A percentile compares a stretch with the other conserved stretches of the same genome.
These are phyloP conservation scores for Nakaseomyces sp. DNA, from an alignment of 1,139 yeast species.

Conservation along the genomic window DNA sequence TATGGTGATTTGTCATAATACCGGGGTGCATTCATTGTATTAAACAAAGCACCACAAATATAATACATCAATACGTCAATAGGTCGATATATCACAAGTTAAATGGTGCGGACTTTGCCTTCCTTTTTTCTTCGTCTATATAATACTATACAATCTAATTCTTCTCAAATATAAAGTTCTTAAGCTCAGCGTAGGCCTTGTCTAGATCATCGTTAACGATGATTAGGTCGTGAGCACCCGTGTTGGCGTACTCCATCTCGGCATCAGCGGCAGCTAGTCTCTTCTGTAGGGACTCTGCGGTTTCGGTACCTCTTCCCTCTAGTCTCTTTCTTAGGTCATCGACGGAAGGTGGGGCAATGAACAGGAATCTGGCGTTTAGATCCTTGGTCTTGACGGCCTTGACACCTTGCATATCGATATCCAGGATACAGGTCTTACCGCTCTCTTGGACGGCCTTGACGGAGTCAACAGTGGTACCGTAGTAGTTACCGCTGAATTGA, in stretches of 20 bases:
- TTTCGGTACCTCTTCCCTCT: conserved; percentile 88
- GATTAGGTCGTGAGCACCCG: conserved; percentile 85
- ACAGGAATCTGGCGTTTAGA: conserved; percentile 75
- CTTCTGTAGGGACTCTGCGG: conserved; percentile 71
- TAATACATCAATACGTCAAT: no score
- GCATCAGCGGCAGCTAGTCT: conserved; percentile 79
- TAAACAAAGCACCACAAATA: no score
- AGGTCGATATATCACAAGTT: no score
- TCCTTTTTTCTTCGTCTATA: no score
- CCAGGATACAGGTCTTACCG: conserved; percentile 76
- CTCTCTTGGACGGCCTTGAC: conserved; percentile 50
- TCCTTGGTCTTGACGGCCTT: conserved; percentile 67
- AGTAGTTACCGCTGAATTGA: conserved; percentile 92
- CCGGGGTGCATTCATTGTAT: no score
- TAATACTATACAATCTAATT: no score
- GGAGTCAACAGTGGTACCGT: conserved; percentile 84
- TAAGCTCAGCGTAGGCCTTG: conserved; percentile 73
- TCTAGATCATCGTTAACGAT: conserved; percentile 90
- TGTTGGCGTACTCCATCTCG: conserved; percentile 79
- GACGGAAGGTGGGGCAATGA: conserved; percentile 86
- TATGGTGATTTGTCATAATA: no score
- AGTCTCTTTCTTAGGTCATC: conserved; percentile 68
- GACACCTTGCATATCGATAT: conserved; percentile 99
- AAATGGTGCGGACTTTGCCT: no score
- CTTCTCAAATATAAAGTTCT: conserved; percentile 54